A percentile compares a stretch with the other conserved stretches of the same genome.
These are phyloP conservation scores for Solanum ossicruentum DNA, from an alignment of 257 asterid species.

Conservation along the genomic window DNA sequence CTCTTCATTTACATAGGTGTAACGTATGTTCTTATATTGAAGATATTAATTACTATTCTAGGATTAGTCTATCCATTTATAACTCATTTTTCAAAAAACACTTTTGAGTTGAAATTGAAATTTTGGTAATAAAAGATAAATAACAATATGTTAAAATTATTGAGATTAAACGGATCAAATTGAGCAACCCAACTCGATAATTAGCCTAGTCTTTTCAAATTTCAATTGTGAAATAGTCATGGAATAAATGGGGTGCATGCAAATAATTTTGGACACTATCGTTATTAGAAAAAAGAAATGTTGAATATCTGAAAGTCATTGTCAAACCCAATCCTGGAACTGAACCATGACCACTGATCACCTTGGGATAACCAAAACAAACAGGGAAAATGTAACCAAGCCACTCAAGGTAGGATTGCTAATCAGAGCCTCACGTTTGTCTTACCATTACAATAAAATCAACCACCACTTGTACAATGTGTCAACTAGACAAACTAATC, in stretches of 20 bases:
- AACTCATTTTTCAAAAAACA: too few relatives aligned
- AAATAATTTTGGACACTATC: background rate
- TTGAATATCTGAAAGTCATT: background rate
- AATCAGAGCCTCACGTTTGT: constrained; percentile 22
- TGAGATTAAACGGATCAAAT: too few relatives aligned
- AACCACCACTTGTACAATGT: constrained; percentile 24
- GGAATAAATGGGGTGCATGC: background rate
- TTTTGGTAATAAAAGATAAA: too few relatives aligned
- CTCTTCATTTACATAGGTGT: too few relatives aligned
- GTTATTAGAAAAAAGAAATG: background rate
- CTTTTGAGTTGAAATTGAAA: too few relatives aligned
- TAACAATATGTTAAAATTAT: too few relatives aligned
- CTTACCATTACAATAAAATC: constrained; percentile 1
- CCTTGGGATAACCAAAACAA: background rate
- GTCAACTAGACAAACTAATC: constrained; percentile 22
- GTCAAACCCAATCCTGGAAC: constrained; percentile 26
- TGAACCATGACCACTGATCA: constrained; percentile 28
- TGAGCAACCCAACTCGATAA: too few relatives aligned
- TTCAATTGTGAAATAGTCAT: background rate
- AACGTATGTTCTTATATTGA: too few relatives aligned
- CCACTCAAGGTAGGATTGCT: background rate
- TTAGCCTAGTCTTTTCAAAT: too few relatives aligned
- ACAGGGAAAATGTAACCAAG: background rate
- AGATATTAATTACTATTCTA: too few relatives aligned
- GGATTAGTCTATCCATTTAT: too few relatives aligned